Conservation (phyloP, 495 filamentous ascomycete genomes). For the Penicillium lagena region DNA sequence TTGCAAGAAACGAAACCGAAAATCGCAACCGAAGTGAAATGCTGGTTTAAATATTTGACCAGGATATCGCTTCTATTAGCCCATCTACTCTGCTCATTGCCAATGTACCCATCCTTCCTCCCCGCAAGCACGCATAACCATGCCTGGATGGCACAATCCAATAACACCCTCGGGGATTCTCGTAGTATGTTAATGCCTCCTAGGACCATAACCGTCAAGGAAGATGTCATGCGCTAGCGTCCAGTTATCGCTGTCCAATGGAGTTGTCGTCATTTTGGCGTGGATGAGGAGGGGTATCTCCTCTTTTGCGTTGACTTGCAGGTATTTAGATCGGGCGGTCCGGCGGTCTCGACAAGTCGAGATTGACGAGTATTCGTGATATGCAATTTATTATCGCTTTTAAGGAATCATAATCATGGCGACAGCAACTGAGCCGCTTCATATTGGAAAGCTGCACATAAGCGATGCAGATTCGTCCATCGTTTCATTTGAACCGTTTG, state of each 20-base stretch:
- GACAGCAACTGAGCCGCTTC: not conserved
- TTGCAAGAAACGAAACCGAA: too few species aligned
- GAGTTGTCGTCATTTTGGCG: conserved; percentile 2
- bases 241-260: not conserved
- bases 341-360: too few species aligned
- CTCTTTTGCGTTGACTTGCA: too few species aligned
- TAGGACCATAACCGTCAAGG: not conserved
- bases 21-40: too few species aligned
- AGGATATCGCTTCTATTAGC: too few species aligned
- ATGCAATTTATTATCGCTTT: too few species aligned
- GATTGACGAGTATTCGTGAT: too few species aligned
- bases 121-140: conserved; percentile 7
- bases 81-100: too few species aligned
- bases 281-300: conserved; percentile 3
- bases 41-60: too few species aligned
- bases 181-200: not conserved
- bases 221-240: not conserved
- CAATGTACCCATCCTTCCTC: not conserved
- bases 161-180: not conserved
- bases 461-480: not conserved
- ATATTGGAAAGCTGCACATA: conserved; percentile 1
- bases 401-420: conserved; percentile 2
- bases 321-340: too few species aligned
- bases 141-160: conserved; percentile 5
- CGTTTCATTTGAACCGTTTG: conserved; percentile 56